Conservation (phyloP, 352 stramenopile species). For the Globisporangium canariense region DNA sequence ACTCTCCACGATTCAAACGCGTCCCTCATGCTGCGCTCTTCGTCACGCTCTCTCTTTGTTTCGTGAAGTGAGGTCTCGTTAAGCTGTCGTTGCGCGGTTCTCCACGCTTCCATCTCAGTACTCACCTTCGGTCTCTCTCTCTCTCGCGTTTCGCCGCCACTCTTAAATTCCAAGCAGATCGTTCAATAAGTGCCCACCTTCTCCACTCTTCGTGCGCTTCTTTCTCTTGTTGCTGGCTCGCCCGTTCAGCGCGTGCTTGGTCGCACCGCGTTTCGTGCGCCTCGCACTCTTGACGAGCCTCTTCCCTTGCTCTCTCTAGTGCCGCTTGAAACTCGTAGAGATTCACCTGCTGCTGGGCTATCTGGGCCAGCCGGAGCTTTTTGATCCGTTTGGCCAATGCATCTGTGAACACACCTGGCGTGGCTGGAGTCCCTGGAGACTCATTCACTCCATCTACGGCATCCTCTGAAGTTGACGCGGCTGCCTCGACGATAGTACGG, state of each 20-base stretch:
- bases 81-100: background rate
- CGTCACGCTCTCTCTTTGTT: background rate
- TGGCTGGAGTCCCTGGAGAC: background rate
- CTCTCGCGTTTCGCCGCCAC: background rate
- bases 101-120: background rate
- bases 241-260: background rate
- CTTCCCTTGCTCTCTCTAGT: background rate
- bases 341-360: background rate
- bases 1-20: too few species aligned
- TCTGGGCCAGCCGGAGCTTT: background rate
- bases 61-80: background rate
- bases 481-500: background rate
- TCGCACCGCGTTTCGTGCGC: background rate
- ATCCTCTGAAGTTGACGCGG: background rate
- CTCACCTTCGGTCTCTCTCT: background rate
- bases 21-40: background rate
- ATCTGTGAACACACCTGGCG: background rate
- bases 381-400: background rate
- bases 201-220: background rate
- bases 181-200: background rate
- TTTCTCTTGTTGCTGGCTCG: background rate
- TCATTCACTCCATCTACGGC: background rate
- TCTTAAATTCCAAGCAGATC: background rate
- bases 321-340: background rate
- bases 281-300: background rate